Evolutionary conservation across 2,329 filamentous ascomycete species (phyloP).

Genomic region (Fusarium sp.): DNA sequence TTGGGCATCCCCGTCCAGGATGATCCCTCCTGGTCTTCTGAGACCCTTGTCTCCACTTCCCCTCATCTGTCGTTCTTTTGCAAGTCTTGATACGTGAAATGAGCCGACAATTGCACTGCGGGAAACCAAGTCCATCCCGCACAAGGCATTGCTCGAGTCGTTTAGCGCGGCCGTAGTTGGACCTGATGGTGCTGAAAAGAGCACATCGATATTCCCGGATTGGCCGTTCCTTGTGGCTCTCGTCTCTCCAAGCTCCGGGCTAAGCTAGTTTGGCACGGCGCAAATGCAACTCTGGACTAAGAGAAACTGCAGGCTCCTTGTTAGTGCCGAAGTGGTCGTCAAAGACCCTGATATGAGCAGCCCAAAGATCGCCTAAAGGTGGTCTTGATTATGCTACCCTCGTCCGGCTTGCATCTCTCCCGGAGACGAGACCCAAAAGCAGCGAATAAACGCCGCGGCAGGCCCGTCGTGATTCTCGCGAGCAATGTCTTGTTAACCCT

Average conservation of each 20-base stretch:
- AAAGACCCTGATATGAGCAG: conserved; percentile 33
- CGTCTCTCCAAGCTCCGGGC: conserved; percentile 8
- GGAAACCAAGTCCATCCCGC: conserved; percentile 7
- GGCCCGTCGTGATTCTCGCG: conserved; percentile 19
- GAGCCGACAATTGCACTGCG: conserved; percentile 11
- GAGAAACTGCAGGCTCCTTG: conserved; percentile 29
- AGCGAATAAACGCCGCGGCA: conserved; percentile 33
- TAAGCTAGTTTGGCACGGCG: conserved; percentile 32
- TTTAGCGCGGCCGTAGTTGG: conserved; percentile 17
- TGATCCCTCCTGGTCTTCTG: conserved; percentile 25
- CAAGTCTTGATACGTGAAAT: conserved; percentile 9
- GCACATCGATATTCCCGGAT: conserved; percentile 24
- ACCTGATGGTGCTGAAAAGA: conserved; percentile 18
- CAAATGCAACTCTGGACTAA: conserved; percentile 29
- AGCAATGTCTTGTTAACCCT: conserved; percentile 30
- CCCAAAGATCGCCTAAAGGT: conserved; percentile 31
- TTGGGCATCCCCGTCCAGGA: conserved; percentile 26
- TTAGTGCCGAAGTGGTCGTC: conserved; percentile 28
- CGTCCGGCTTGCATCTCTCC: conserved; percentile 13
- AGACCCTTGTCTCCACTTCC: conserved; percentile 40
- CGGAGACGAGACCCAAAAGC: conserved; percentile 26
- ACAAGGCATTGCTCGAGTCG: conserved; percentile 13
- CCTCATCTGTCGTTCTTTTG: conserved; percentile 32
- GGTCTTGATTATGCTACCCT: conserved; percentile 22
- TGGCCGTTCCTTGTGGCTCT: conserved; percentile 19